Base-by-base conservation (phyloP, 1,284 basidiomycete species). In the Ganoderma sinense region DNA sequence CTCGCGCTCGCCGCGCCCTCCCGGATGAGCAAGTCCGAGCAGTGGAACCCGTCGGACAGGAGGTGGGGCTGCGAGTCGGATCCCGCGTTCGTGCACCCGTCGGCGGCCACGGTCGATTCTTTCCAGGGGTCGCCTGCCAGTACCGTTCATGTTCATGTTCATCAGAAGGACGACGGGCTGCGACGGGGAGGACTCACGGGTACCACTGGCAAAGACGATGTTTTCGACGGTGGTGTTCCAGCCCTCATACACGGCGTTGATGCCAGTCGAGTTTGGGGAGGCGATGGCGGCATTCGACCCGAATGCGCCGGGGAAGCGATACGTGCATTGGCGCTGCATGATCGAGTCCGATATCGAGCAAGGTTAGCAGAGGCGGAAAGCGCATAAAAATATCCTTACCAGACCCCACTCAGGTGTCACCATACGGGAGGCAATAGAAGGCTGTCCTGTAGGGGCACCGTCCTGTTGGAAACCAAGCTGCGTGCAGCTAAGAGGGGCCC, bases 91-190 rank as follows among this genome's bases (percentile, higher is more conserved):
- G 78, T 75, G 18, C 67, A 55, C 11, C 82, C 82, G 33, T 86
- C 84, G 0, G 90, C 87, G 2, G 90, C 91, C 11, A 91, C 81
- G 0, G 91, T 92, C 7, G 86, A 86, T 66, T 89, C 88, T 63
- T 85, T 84, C 91, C 90, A 92, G 23, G 91, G 90, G 75, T 92
- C 91, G 56, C 87, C 90, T 91, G n/a, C n/a, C n/a, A 59, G 18
- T 4, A 11, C 0, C 18, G 10, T 51, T 20, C 18, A 33, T 29
- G 41, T 13, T 20, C 29, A 29, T 31, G 33, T 10, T 10, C 33
- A 36, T 36, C 33, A 36, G n/a, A 36, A 13, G 39, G 11, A 33
- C 13, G 4, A 2, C 11, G 8, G 4, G 10, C 13, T 4, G 61
- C 20, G 33, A 58, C 61, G 4, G 2, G 48, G 45, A 45, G 26